phyloP scores from a whole-genome alignment of 179 eudicot genomes.

The Gypsophila paniculata region DNA sequence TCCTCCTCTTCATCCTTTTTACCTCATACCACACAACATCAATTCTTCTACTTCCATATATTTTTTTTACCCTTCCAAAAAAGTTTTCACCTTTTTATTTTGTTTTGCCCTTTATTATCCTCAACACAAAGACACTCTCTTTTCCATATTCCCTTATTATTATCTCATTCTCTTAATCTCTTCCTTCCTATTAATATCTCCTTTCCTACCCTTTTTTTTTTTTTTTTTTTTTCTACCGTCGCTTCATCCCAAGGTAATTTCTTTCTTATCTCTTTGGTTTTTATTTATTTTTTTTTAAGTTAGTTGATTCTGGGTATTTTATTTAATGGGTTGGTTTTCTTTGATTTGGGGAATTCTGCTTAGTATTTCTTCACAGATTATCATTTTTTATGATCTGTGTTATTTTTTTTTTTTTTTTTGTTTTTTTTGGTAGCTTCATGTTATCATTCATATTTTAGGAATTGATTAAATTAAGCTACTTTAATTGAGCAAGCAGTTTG shows the following conservation, averaged over 20 bases:
- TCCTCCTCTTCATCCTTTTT: slow-evolving; percentile 2
- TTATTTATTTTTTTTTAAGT: background rate
- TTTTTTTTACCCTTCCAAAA: too few relatives aligned
- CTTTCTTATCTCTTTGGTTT: background rate
- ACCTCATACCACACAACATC: background rate
- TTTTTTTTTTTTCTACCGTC: too few relatives aligned
- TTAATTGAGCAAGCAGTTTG: too few relatives aligned
- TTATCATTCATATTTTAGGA: background rate
- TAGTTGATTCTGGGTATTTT: background rate
- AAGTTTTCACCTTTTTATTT: slow-evolving; percentile 14
- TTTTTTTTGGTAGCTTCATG: background rate
- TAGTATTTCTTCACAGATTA: background rate
- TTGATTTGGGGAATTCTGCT: slow-evolving; percentile 4
- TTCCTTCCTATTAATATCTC: background rate
- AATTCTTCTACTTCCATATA: too few relatives aligned
- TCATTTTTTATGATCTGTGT: slow-evolving; percentile 27
- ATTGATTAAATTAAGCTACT: slow-evolving; percentile 3
- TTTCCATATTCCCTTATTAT: background rate
- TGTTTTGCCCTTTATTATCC: background rate
- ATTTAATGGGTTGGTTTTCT: background rate
- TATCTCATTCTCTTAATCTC: too few relatives aligned
- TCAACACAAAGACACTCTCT: background rate
- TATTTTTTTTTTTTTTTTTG: background rate
- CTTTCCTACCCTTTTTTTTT: background rate
- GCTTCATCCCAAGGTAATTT: slow-evolving; percentile 25